Percentiles rank a stretch among this genome's conserved stretches.
Evolutionary conservation across 139 green algal genomes (phyloP).

Genomic region (Chlorella sorokiniana): DNA sequence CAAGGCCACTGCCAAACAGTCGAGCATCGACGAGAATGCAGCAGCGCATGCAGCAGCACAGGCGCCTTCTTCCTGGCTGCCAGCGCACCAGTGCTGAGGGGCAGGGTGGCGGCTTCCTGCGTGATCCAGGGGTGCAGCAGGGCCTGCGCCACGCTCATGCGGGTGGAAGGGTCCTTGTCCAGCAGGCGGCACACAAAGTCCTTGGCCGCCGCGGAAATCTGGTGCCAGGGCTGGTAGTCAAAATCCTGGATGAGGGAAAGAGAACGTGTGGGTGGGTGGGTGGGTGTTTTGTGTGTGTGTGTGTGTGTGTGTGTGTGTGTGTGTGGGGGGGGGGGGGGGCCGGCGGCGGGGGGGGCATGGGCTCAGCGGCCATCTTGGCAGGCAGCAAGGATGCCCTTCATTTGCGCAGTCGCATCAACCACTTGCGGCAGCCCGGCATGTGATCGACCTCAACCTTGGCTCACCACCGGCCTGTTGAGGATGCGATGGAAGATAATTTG

Average conservation of each 20-base stretch:
- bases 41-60: too few species aligned
- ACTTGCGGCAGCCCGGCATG: too few species aligned
- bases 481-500: constrained; percentile 42
- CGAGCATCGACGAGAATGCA: too few species aligned
- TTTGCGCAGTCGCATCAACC: too few species aligned
- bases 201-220: constrained; percentile 24
- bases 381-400: too few species aligned
- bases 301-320: too few species aligned
- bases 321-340: too few species aligned
- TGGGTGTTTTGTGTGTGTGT: too few species aligned
- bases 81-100: constrained; percentile 8
- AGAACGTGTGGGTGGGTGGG: background rate
- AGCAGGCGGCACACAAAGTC: constrained; percentile 44
- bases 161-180: constrained; percentile 29
- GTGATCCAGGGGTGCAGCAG: constrained; percentile 44
- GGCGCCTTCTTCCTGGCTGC: background rate
- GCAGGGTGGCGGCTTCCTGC: background rate
- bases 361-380: too few species aligned
- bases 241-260: constrained; percentile 8
- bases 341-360: too few species aligned
- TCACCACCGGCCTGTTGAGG: constrained; percentile 17
- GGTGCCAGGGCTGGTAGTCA: constrained; percentile 35
- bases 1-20: too few species aligned
- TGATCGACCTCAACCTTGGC: too few species aligned
- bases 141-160: constrained; percentile 31